Evolutionary conservation across 345 rosid species (phyloP), one percentile per base, ranked within the genome.

Genomic region (Crucihimalaya himalaica): DNA sequence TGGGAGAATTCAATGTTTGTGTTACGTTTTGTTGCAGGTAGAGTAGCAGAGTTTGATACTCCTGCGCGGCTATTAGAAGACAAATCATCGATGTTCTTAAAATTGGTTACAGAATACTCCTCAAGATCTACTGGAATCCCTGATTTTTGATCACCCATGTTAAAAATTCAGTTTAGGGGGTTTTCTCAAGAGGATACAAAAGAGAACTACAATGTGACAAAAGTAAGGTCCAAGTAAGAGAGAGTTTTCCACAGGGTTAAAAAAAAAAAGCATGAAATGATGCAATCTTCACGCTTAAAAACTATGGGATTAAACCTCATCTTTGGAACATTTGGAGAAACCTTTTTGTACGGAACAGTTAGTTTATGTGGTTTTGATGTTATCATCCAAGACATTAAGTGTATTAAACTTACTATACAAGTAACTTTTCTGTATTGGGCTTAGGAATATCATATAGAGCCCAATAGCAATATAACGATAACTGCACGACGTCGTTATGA

Each of bases 101-200:
- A 95, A 87, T 78, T 95, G 77, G 99, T 95, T 52, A 83, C 90
- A 0, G 99, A 95, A 74, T 92, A 95, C 71, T 90, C 98, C 2
- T 83, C 97, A 73, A 95, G 99, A 79, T 95, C 99, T 62, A 87
- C 81, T 68, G 96, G 99, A 79, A 85, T 92, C 14, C 89, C 98
- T 34, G 99, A 95, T 28, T 80, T 85, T 79, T 95, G 79, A 89
- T 73, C 63, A 32, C 42, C 4, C 23, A 34, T 37, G 63, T 70
- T 56, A 50, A 57, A 55, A 21, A 39, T 4, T 35, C 66, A 54
- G 52, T 62, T 10, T 45, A 53, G 45, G 19, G 16, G 50, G 32
- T 54, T 21, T 57, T 48, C 73, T 42, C 31, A 23, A 73, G 71
- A 65, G 60, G 53, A 56, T 12, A 27, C 20, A 54, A 50, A 29